These are phyloP conservation scores for Populus davidiana DNA, from an alignment of 345 rosid species.

Conservation along the genomic window DNA sequence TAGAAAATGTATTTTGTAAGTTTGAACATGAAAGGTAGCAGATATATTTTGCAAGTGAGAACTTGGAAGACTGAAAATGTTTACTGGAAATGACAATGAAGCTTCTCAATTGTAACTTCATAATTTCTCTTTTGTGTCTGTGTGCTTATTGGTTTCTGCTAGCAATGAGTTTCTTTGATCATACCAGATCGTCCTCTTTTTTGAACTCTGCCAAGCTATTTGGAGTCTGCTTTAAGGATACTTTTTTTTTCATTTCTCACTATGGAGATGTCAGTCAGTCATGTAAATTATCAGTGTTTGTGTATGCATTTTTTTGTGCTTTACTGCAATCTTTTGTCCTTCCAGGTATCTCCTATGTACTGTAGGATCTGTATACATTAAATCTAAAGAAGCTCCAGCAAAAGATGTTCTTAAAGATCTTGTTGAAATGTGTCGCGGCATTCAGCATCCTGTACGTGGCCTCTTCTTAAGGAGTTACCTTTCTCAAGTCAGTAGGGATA, in stretches of 20 bases:
- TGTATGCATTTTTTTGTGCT: background rate
- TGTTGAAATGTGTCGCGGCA: slow-evolving; percentile 99
- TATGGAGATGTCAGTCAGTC: background rate
- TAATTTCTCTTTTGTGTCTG: too few relatives aligned
- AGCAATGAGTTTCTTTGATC: background rate
- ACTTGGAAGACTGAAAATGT: too few relatives aligned
- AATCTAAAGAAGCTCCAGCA: slow-evolving; percentile 97
- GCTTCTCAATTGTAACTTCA: too few relatives aligned
- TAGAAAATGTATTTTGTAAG: background rate
- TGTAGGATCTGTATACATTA: slow-evolving; percentile 92
- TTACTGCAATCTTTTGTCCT: background rate
- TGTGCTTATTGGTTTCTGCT: background rate
- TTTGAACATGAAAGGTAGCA: background rate
- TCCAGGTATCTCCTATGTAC: slow-evolving; percentile 93
- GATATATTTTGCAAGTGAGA: too few relatives aligned
- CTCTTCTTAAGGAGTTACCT: slow-evolving; percentile 98
- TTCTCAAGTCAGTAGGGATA: slow-evolving; percentile 92
- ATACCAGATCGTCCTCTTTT: too few relatives aligned
- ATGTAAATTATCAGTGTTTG: too few relatives aligned
- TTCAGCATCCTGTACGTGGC: slow-evolving; percentile 98
- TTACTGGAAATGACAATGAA: too few relatives aligned
- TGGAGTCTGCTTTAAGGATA: too few relatives aligned
- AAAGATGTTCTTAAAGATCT: slow-evolving; percentile 97
- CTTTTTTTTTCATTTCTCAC: too few relatives aligned
- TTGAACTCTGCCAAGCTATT: too few relatives aligned